phyloP scores from a whole-genome alignment of 208 protist genomes.

The Trypanosoma conorhini region DNA sequence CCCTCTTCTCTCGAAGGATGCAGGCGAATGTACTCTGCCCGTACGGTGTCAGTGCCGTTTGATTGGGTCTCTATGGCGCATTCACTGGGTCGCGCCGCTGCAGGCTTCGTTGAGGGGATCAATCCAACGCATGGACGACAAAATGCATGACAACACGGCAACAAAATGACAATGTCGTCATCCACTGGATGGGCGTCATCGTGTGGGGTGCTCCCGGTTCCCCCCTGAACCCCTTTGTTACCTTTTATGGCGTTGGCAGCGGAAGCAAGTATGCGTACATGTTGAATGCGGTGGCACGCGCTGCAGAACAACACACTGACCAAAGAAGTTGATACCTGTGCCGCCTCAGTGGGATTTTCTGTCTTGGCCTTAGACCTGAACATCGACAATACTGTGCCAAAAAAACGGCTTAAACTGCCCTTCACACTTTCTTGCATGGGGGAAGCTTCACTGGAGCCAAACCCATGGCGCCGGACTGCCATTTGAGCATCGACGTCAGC shows the following conservation, averaged over 20 bases:
- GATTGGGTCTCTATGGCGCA: not conserved
- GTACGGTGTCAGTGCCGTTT: not conserved
- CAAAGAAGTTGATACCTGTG: not conserved
- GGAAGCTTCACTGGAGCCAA: conserved; percentile 26
- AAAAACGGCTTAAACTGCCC: not conserved
- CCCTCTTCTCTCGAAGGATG: not conserved
- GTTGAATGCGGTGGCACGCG: conserved; percentile 12
- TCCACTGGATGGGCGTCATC: conserved; percentile 13
- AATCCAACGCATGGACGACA: conserved; percentile 37
- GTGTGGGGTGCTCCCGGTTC: not conserved
- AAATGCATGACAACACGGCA: conserved; percentile 41
- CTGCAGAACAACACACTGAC: conserved; percentile 5
- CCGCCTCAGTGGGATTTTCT: not conserved
- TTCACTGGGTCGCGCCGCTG: not conserved
- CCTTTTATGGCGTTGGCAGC: conserved; percentile 20
- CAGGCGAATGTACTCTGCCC: not conserved
- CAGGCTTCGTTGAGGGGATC: not conserved
- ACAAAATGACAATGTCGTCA: conserved; percentile 35
- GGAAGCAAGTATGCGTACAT: conserved; percentile 5
- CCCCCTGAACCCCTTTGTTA: not conserved
- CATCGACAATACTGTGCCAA: not conserved
- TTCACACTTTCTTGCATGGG: not conserved
- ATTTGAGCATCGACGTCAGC: conserved; percentile 30
- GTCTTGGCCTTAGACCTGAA: conserved; percentile 16
- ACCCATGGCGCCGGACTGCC: conserved; percentile 49